A percentile compares a stretch with the other conserved stretches of the same genome.
Evolutionary conservation across 2,329 filamentous ascomycete species (phyloP).

Genomic region (Ceratocystis lukuohia): DNA sequence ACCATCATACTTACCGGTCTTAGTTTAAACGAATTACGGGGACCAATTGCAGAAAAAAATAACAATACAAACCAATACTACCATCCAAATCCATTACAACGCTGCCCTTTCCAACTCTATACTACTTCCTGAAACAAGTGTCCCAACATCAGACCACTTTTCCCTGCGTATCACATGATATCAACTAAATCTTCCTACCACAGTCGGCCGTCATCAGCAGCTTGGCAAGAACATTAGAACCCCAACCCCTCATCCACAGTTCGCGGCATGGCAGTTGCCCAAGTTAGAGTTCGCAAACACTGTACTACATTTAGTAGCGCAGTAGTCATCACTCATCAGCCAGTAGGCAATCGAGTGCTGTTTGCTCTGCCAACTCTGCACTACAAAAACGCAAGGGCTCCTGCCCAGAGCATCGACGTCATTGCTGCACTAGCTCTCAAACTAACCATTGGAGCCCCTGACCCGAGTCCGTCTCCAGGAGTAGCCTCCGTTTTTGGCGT

Average conservation of each 20-base stretch:
- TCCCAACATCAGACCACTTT: slow-evolving; percentile 3
- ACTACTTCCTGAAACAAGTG: not conserved
- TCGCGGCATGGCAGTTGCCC: not conserved
- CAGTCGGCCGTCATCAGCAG: not conserved
- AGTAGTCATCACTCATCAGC: not conserved
- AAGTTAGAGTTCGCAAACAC: not conserved
- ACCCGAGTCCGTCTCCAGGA: slow-evolving; percentile 26
- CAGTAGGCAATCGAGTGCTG: not conserved
- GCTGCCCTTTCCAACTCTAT: slow-evolving; percentile 1
- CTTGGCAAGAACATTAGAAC: not conserved
- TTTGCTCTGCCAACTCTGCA: not conserved
- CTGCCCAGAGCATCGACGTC: slow-evolving; percentile 6
- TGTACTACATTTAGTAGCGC: not conserved
- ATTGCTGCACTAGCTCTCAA: slow-evolving; percentile 23
- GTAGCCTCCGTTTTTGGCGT: slow-evolving; percentile 25
- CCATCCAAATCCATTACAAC: slow-evolving; percentile 2
- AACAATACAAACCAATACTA: not conserved
- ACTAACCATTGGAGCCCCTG: slow-evolving; percentile 23
- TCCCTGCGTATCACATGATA: not conserved
- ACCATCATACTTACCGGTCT: not conserved
- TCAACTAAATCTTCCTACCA: not conserved
- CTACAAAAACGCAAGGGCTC: slow-evolving; percentile 10
- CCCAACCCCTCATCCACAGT: not conserved
- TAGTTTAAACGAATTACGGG: not conserved
- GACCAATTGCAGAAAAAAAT: not conserved